These are phyloP conservation scores for Fusarium sulawesiense DNA, from an alignment of 2,329 filamentous ascomycete genomes.

Conservation along the genomic window DNA sequence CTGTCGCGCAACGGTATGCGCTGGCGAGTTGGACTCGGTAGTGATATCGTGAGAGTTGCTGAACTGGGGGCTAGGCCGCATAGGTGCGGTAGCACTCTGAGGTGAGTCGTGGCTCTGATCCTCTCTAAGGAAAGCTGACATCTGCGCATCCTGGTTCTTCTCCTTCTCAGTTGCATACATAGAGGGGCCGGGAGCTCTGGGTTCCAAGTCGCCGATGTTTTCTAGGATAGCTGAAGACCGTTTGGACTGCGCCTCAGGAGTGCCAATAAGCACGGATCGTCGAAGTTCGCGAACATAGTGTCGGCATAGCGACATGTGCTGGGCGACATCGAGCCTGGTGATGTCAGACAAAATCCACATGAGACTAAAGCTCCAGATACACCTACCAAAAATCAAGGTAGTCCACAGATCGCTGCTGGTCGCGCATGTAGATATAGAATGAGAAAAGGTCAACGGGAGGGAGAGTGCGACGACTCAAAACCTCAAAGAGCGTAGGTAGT, in stretches of 20 bases:
- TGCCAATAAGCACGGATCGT: conserved; percentile 90
- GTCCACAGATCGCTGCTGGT: conserved; percentile 96
- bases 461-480: conserved; percentile 91
- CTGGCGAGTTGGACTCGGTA: conserved; percentile 83
- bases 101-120: conserved; percentile 68
- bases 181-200: conserved; percentile 68
- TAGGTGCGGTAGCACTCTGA: conserved; percentile 59
- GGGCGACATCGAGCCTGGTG: conserved; percentile 94
- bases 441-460: conserved; percentile 97
- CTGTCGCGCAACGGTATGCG: conserved; percentile 84
- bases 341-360: conserved; percentile 25
- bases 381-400: conserved; percentile 97
- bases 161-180: conserved; percentile 76
- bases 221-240: conserved; percentile 85
- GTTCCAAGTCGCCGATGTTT: conserved; percentile 73
- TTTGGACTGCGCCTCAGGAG: conserved; percentile 91
- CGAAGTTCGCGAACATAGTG: conserved; percentile 97
- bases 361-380: neutral
- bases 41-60: conserved; percentile 71
- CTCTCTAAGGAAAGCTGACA: conserved; percentile 88
- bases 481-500: conserved; percentile 94
- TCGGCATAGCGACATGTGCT: conserved; percentile 97
- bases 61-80: conserved; percentile 66
- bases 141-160: conserved; percentile 84
- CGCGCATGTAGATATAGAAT: conserved; percentile 99